phyloP scores from a whole-genome alignment of 345 rosid genomes.

The Salix caprea region DNA sequence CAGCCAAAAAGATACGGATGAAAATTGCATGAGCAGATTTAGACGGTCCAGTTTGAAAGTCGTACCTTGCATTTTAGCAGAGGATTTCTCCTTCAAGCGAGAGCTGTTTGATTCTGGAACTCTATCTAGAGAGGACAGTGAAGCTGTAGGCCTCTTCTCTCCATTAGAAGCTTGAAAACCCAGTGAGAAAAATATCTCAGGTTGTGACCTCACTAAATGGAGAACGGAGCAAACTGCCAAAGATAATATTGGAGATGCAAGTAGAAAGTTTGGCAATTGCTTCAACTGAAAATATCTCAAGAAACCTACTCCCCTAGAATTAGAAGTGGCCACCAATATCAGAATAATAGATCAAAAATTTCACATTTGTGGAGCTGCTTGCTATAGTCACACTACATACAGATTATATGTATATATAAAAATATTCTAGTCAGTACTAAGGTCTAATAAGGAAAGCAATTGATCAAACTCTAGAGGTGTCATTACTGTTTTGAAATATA shows the following conservation, averaged over 20 bases:
- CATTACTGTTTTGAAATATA: background rate
- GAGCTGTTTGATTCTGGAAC: conserved; percentile 15
- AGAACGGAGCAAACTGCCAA: conserved; percentile 61
- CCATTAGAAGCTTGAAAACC: conserved; percentile 56
- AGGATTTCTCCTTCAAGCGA: conserved; percentile 8
- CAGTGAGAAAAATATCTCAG: conserved; percentile 49
- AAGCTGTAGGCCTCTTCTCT: conserved; percentile 35
- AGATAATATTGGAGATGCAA: conserved; percentile 82
- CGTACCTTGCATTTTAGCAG: conserved; percentile 31
- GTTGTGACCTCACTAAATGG: conserved; percentile 49
- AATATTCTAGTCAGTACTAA: background rate
- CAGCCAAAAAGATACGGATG: too few relatives aligned
- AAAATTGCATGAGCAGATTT: background rate
- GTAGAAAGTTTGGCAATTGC: conserved; percentile 92
- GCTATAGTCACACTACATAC: background rate
- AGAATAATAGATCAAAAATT: conserved; percentile 6
- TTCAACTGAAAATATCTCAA: conserved; percentile 74
- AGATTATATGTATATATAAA: background rate
- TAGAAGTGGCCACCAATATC: conserved; percentile 1
- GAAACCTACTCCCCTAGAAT: conserved; percentile 85
- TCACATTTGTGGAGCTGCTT: background rate
- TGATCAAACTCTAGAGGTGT: background rate
- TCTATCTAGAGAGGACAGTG: conserved; percentile 28
- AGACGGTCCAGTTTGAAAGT: conserved; percentile 6
- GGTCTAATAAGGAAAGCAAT: background rate